Evolutionary conservation across 208 protist species (phyloP).

Genomic region (Phytomonas francai): DNA sequence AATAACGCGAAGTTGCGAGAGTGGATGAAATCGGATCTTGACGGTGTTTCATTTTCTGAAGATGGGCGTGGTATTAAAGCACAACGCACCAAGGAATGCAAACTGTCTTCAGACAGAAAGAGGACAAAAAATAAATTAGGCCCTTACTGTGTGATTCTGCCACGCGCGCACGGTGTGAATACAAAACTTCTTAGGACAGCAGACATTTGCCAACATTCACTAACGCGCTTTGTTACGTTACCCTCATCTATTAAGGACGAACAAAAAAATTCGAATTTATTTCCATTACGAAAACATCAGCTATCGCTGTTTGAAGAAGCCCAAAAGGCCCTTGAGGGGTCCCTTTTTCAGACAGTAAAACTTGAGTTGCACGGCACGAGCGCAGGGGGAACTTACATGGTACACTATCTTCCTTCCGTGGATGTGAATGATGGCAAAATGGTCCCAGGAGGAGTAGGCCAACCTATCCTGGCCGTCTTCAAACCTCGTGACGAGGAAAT

Average conservation of each 20-base stretch:
- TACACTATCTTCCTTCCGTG: slow-evolving; percentile 13
- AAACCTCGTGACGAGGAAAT: slow-evolving; percentile 69
- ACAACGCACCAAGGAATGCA: not conserved
- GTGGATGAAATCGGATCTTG: not conserved
- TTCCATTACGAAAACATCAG: not conserved
- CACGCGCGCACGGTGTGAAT: not conserved
- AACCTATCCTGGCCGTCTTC: slow-evolving; percentile 30
- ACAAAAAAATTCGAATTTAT: not conserved
- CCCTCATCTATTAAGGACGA: not conserved
- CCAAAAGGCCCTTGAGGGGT: slow-evolving; percentile 1
- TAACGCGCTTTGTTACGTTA: not conserved
- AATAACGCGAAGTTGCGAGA: not conserved
- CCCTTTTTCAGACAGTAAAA: slow-evolving; percentile 3
- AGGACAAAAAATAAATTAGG: not conserved
- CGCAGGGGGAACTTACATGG: slow-evolving; percentile 69
- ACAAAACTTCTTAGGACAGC: not conserved
- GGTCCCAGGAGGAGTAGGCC: not conserved
- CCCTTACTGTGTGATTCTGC: not conserved
- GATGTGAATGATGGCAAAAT: not conserved
- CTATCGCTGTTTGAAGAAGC: not conserved
- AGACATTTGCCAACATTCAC: not conserved
- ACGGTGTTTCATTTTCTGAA: not conserved
- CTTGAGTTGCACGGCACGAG: slow-evolving; percentile 40
- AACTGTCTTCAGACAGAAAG: not conserved
- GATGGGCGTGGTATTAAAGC: not conserved